Base-by-base conservation (phyloP, 2,329 filamentous ascomycete genomes). In the Akanthomyces lecanii region DNA sequence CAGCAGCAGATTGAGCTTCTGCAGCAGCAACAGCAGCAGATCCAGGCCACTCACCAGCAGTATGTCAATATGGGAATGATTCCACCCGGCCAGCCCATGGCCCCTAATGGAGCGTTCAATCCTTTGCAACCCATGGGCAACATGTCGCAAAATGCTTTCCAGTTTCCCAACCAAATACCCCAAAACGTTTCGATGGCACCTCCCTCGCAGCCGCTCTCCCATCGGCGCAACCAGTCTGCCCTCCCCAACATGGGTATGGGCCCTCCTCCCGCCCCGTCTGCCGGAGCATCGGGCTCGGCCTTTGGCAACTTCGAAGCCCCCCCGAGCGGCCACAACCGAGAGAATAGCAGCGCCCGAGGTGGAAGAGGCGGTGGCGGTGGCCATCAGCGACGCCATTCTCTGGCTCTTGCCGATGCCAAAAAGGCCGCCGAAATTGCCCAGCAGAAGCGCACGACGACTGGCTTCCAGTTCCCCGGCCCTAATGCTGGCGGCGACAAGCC, bases 41-140 rank as follows among this genome's bases (percentile, higher is more conserved):
- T 98, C 73, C 91, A 96, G 78, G 92, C 92, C 70, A 95, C 92
- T 67, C 92, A 97, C 73, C 93, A 97, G 79, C 94, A 98, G 79
- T 97, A 97, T 81, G 89, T 97, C 72, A 97, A 95, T 77, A 93
- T 97, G 90, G 92, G 92, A 76, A 92, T 98, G 85, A 88, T 98
- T 71, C 89, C 90, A 69, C 89, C 91, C 60, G 89, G 90, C 71
- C 94, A 97, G 79, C 69, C 75, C 67, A 82, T 97, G 64, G 87
- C 86, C 69, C 85, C 87, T 66, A 87, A 86, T 68, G 84, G 83
- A 71, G 82, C 82, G 66, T 95, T 91, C 81, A 89, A 89, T 79
- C 89, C 88, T 72, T 81, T 93, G 76, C 92, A 94, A 79, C 85
- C 86, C 75, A 89, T 97, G 83, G 81, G 87, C 69, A 91, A 90